Evolutionary conservation across 768 basidiomycete species (phyloP), one percentile per base, ranked within the genome.

Genomic region (Dentipellis sp.): DNA sequence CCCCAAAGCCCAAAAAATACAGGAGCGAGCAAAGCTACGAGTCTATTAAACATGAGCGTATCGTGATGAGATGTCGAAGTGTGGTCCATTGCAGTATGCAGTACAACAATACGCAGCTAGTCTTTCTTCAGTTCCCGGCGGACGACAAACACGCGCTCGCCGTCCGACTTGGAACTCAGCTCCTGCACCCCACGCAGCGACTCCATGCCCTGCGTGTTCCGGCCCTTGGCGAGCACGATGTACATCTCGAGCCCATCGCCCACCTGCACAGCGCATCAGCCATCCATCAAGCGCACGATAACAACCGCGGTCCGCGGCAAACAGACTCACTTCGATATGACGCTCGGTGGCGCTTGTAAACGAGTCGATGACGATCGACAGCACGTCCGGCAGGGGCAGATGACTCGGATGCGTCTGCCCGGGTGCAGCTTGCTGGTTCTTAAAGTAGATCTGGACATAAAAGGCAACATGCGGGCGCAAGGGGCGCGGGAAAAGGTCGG

Each of bases 261-360:
- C 60, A 99, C 94, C 89, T 91, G 63, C 42, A 21, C n/a, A 10
- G 23, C 37, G 12, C 29, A 55, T 49, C 39, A 47, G 19, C 29
- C 29, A 29, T 29, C 29, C 29, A 29, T 52, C 50, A 37, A 54
- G 48, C 51, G 17, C 37, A 34, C 19, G 17, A 19, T 23, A 58
- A 52, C 23, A 22, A 37, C 29, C 29, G 29, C 29, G 29, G 29
- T 29, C 29, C 29, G 29, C 35, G n/a, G 42, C 48, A 52, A 51
- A 59, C 57, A 61, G 36, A 65, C 76, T 59, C 59, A 90, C 90
- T 82, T 98, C 94, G 67, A 98, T 98, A 72, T 98, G 95, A 61
- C 97, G 84, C 74, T 99, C 97, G 12, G 97, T 98, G 23, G 97
- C 97, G 62, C 91, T 83, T 23, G 94, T 95, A 71, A 98, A 99